A percentile compares a stretch with the other conserved stretches of the same genome.
phyloP scores from a whole-genome alignment of 225 moss, liverwort and hornwort species.

The Bryum argenteum region DNA sequence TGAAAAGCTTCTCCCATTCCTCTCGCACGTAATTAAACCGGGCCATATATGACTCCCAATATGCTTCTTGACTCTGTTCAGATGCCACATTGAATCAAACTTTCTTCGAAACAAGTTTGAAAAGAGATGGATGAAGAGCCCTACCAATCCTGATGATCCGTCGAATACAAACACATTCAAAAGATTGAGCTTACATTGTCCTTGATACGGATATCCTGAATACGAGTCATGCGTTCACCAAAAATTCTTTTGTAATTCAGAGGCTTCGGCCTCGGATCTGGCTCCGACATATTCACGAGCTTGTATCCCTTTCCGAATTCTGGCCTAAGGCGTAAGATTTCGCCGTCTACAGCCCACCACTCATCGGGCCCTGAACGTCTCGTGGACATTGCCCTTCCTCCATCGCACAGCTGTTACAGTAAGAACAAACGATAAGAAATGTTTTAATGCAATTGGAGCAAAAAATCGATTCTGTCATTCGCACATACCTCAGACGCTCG shows the following conservation, averaged over 20 bases:
- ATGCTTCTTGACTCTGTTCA: slow-evolving; percentile 71
- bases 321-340: slow-evolving; percentile 66
- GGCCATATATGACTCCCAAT: slow-evolving; percentile 74
- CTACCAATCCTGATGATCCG: background rate
- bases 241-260: slow-evolving; percentile 47
- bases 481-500: slow-evolving; percentile 40
- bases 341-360: slow-evolving; percentile 92
- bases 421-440: slow-evolving; percentile 4
- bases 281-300: slow-evolving; percentile 61
- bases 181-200: slow-evolving; percentile 42
- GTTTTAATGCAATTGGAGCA: background rate
- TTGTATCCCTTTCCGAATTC: slow-evolving; percentile 46
- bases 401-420: slow-evolving; percentile 41
- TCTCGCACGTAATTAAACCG: slow-evolving; percentile 61
- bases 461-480: background rate
- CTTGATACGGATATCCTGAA: slow-evolving; percentile 51
- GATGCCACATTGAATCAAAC: background rate
- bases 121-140: background rate
- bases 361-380: slow-evolving; percentile 55
- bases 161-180: background rate
- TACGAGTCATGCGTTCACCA: slow-evolving; percentile 39
- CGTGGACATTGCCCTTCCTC: slow-evolving; percentile 34
- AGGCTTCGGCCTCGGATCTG: slow-evolving; percentile 65
- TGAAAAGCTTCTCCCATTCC: slow-evolving; percentile 83
- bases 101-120: background rate